Base-by-base conservation (phyloP, 192 early-diverging fungal genomes). In the Dissophora globulifera region DNA sequence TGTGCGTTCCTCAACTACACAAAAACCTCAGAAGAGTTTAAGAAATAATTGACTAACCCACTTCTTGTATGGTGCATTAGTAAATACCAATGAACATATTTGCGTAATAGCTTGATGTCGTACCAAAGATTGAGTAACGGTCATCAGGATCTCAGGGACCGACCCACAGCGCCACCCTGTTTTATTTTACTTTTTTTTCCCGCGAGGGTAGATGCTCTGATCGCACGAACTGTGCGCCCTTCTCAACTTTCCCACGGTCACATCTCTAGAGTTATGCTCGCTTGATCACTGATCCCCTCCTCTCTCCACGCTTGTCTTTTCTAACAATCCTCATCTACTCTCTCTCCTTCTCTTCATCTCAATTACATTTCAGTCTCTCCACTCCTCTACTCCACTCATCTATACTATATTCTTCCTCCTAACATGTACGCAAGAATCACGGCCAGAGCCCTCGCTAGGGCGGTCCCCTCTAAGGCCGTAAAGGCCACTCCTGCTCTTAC, bases 381-480 rank as follows among this genome's bases (percentile, higher is more conserved):
- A 6, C 19, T 50, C 30, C 59, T 38, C 5, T 49, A 25, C 33
- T 20, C 60, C 43, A 35, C 11, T 19, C 58, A 50, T 60, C 35
- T 30, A n/a, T 48, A 45, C 30, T 45, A 17, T 40, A 30, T 32
- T 20, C 35, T 41, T 16, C 48, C 27, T 45, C n/a, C 13, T 42
- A 62, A 26, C 31, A 76, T 76, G 72, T 76, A 55, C 58, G 40
- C 72, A 50, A 76, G 72, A 67, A 60, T 76, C 63, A 33, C 72
- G 25, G 35, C 38, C 20, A 66, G 64, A 32, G 58, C 72, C 12
- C 26, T 76, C 23, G 58, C 56, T 2, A 66, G 72, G 51, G 50
- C 52, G 40, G 50, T 76, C 47, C 72, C 72, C 38, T 41, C 63
- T 20, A 51, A 57, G 33, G 31, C 58, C 35, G 8, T 67, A 29